phyloP scores from a whole-genome alignment of 2,329 filamentous ascomycete genomes.

The Claviceps pazoutovae region DNA sequence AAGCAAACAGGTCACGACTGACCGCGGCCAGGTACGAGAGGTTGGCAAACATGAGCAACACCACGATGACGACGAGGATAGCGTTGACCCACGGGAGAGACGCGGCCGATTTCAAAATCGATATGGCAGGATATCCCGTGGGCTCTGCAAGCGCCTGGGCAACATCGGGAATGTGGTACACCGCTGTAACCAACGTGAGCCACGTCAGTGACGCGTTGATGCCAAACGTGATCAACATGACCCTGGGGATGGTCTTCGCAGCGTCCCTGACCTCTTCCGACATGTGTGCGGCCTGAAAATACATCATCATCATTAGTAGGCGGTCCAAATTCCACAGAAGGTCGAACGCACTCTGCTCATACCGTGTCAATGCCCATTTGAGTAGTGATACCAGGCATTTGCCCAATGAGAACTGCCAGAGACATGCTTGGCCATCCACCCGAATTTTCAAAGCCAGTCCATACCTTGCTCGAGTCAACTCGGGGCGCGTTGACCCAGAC shows the following conservation, averaged over 20 bases:
- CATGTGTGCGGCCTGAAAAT: conserved; percentile 5
- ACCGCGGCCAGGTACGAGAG: conserved; percentile 4
- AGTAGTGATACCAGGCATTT: conserved; percentile 6
- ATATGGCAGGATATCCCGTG: conserved; percentile 6
- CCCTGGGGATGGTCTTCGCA: conserved; percentile 5
- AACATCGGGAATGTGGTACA: conserved; percentile 6
- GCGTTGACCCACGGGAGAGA: conserved; percentile 6
- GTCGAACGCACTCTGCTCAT: not conserved
- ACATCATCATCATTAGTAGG: not conserved
- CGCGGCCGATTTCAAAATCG: conserved; percentile 4
- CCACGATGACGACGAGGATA: conserved; percentile 1
- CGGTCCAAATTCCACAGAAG: not conserved
- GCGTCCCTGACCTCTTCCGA: conserved; percentile 9
- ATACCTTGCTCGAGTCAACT: conserved; percentile 6
- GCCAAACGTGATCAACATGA: conserved; percentile 5
- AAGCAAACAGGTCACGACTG: conserved; percentile 5
- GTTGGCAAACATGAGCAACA: conserved; percentile 5
- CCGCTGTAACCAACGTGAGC: conserved; percentile 2
- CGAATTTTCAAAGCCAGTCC: conserved; percentile 6
- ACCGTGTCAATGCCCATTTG: conserved; percentile 8
- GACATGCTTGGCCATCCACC: conserved; percentile 7
- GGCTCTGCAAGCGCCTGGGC: conserved; percentile 1
- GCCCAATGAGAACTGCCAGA: conserved; percentile 8
- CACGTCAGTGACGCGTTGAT: not conserved
- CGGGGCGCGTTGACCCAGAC: conserved; percentile 8